Percentiles rank a stretch among this genome's conserved stretches.
phyloP scores from a whole-genome alignment of 352 stramenopile species.

The Blastocystis sp. region DNA sequence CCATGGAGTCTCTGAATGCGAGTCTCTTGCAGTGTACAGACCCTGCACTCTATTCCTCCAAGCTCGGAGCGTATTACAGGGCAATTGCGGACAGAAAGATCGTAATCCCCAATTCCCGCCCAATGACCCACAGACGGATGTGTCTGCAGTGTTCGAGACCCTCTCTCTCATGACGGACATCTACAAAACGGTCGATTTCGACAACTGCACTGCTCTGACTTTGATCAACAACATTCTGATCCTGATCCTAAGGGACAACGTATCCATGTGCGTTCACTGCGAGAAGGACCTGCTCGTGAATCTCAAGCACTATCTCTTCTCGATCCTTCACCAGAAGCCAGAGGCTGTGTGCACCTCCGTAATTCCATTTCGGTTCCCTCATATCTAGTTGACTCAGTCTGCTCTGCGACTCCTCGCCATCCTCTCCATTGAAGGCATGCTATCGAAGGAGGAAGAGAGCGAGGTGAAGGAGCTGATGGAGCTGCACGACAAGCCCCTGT shows the following conservation, averaged over 20 bases:
- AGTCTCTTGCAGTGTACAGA: conserved; percentile 16
- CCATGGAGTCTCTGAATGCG: background rate
- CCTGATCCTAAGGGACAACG: conserved; percentile 14
- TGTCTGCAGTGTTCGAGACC: conserved; percentile 10
- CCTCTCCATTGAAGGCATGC: conserved; percentile 1
- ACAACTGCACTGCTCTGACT: background rate
- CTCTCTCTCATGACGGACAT: conserved; percentile 16
- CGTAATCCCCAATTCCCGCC: too few relatives aligned
- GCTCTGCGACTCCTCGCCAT: conserved; percentile 9
- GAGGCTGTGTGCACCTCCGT: conserved; percentile 9
- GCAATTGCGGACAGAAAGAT: too few relatives aligned
- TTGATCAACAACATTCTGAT: conserved; percentile 55
- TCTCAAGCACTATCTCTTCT: conserved; percentile 45
- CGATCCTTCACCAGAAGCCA: conserved; percentile 14
- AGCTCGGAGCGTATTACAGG: background rate
- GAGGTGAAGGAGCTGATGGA: background rate
- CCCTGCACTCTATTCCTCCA: background rate
- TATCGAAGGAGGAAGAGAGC: background rate
- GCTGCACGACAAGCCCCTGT: background rate
- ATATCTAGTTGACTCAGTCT: conserved; percentile 4
- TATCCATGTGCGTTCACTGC: conserved; percentile 5
- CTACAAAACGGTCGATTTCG: conserved; percentile 16
- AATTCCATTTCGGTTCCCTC: background rate
- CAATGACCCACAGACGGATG: conserved; percentile 20
- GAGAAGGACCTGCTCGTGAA: conserved; percentile 21